Evolutionary conservation across 208 protist genomes (phyloP), one percentile per base, ranked within the genome.

Genomic region (Jaenimonas drosophilae): DNA sequence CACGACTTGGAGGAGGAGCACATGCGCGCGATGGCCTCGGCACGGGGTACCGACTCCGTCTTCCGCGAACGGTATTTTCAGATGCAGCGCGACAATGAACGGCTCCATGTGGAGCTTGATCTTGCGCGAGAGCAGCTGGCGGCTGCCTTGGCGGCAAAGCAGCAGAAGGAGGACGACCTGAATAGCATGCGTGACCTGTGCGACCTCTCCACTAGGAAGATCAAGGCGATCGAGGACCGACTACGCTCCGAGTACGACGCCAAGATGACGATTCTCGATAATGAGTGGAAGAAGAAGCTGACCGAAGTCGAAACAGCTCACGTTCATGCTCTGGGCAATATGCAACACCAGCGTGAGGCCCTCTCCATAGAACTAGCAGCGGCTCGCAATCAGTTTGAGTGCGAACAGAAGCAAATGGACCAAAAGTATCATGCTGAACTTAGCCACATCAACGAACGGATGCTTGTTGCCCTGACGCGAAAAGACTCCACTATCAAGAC

Each of bases 371-470:
- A 80, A 27, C 23, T 80, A 25, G 33, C 64, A 9, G 56, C 44
- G 0, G 43, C 63, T n/a, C 63, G 59, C 46, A 42, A 57, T 19
- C 62, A 68, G 33, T 59, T 62, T n/a, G 64, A 74, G 28, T 52
- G 70, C 30, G 67, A 85, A 30, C 66, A 59, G 38, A 65, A 66
- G 31, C 66, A 64, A 24, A 49, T 76, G 49, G 80, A 90, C 49
- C 85, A 88, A 54, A 72, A 73, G 33, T 77, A 93, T 51, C 59
- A 73, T 48, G 64, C 64, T 23, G 74, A 86, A 60, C 66, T 92
- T 6, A 77, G 55, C 14, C 63, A 79, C 44, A 87, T 92, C 41
- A 88, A 92, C 50, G 83, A 88, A 49, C 64, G 68, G 34, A 64
- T 92, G 36, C 59, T 92, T 0, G 76, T 92, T 20, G 69, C 83